Evolutionary conservation across 257 asterid species (phyloP).

Genomic region (Jacaranda copaia): DNA sequence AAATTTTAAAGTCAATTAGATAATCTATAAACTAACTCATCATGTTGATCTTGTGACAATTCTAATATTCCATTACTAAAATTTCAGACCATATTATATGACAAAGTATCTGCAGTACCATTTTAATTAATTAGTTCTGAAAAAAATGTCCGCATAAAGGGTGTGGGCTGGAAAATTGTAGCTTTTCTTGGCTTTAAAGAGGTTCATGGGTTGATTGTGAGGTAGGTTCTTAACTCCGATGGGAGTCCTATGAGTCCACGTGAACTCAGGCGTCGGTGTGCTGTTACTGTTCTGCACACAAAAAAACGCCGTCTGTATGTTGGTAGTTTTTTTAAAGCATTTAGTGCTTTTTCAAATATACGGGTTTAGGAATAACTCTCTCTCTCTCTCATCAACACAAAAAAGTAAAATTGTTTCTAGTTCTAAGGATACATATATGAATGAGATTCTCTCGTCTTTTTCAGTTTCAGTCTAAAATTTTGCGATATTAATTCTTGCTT

Average conservation of each 20-base stretch:
- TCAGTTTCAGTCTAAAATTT: neutral
- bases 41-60: too few relatives aligned
- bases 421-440: neutral
- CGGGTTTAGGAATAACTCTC: neutral
- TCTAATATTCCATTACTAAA: too few relatives aligned
- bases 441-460: neutral
- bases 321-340: neutral
- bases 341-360: neutral
- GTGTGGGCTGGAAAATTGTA: constrained; percentile 28
- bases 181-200: constrained; percentile 58
- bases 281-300: constrained; percentile 32
- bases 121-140: too few relatives aligned
- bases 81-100: too few relatives aligned
- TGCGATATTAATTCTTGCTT: neutral
- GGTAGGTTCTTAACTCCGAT: constrained; percentile 30
- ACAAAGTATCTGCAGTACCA: too few relatives aligned
- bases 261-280: constrained; percentile 36
- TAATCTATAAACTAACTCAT: too few relatives aligned
- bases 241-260: constrained; percentile 33
- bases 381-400: neutral
- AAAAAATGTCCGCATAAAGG: neutral
- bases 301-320: neutral
- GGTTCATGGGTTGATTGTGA: constrained; percentile 60
- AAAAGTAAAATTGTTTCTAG: neutral
- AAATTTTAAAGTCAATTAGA: too few relatives aligned